A percentile compares a stretch with the other conserved stretches of the same genome.
These are phyloP conservation scores for Geotrichum restrictum DNA, from an alignment of 1,139 yeast genomes.

Conservation along the genomic window DNA sequence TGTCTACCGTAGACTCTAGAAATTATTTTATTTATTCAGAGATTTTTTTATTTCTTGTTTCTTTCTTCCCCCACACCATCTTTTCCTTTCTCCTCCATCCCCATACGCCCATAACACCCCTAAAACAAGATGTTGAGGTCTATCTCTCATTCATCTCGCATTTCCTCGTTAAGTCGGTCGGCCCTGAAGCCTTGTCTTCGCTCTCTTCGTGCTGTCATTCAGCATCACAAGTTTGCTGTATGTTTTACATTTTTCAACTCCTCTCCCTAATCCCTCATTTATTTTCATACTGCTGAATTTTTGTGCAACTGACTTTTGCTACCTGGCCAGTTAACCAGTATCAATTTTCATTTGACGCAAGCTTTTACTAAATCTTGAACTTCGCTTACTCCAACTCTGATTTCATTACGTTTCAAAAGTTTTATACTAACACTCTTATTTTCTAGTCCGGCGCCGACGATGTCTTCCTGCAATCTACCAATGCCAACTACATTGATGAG, in stretches of 20 bases:
- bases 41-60: slow-evolving; percentile 9
- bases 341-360: too few relatives aligned
- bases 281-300: background rate
- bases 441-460: slow-evolving; percentile 42
- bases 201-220: slow-evolving; percentile 20
- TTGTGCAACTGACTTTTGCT: too few relatives aligned
- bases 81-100: slow-evolving; percentile 5
- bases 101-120: background rate
- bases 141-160: slow-evolving; percentile 24
- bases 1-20: too few relatives aligned
- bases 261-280: too few relatives aligned
- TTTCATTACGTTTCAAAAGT: background rate
- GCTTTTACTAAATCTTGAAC: background rate
- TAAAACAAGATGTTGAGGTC: slow-evolving; percentile 26
- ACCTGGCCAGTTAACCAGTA: too few relatives aligned
- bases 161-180: slow-evolving; percentile 16
- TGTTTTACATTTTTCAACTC: too few relatives aligned
- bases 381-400: background rate
- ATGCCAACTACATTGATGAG: slow-evolving; percentile 92
- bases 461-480: slow-evolving; percentile 75
- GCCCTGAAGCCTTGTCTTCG: slow-evolving; percentile 20
- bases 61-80: slow-evolving; percentile 6
- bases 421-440: slow-evolving; percentile 3
- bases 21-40: background rate
- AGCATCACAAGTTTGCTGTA: slow-evolving; percentile 24